phyloP scores from a whole-genome alignment of 352 stramenopile genomes.

The Globisporangium middletonii region DNA sequence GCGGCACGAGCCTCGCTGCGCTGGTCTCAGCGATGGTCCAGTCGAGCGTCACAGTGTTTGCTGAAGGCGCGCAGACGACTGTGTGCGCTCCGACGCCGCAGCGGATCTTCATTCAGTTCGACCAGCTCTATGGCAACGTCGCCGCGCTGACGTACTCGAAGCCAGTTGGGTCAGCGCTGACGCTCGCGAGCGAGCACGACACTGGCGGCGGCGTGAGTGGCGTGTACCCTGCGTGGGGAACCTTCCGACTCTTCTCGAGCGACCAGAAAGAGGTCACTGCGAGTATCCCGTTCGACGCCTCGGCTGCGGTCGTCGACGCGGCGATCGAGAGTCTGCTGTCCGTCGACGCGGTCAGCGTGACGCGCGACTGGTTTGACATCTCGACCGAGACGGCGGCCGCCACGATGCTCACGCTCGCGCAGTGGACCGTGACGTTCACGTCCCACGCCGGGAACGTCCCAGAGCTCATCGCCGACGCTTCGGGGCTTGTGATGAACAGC shows the following conservation, averaged over 20 bases:
- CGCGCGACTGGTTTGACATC: slow-evolving; percentile 61
- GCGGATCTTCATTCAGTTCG: slow-evolving; percentile 80
- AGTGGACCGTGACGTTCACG: slow-evolving; percentile 70
- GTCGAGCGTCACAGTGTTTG: slow-evolving; percentile 31
- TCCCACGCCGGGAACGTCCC: slow-evolving; percentile 47
- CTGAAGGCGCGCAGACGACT: slow-evolving; percentile 34
- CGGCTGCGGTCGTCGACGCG: slow-evolving; percentile 31
- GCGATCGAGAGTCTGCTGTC: slow-evolving; percentile 77
- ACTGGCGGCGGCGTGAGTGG: slow-evolving; percentile 53
- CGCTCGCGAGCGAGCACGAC: slow-evolving; percentile 37
- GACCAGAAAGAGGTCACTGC: slow-evolving; percentile 41
- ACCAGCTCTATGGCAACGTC: slow-evolving; percentile 48
- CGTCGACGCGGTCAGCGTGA: slow-evolving; percentile 78
- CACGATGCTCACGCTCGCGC: slow-evolving; percentile 36
- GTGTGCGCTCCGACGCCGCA: slow-evolving; percentile 38
- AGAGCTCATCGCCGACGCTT: slow-evolving; percentile 36
- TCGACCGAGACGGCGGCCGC: slow-evolving; percentile 28
- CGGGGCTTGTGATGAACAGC: slow-evolving; percentile 28
- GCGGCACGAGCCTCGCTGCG: slow-evolving; percentile 20
- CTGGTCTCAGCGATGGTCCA: slow-evolving; percentile 26
- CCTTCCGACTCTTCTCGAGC: slow-evolving; percentile 60
- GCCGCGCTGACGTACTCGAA: slow-evolving; percentile 34
- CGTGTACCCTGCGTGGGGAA: slow-evolving; percentile 84
- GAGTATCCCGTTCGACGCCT: slow-evolving; percentile 64
- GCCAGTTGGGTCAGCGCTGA: slow-evolving; percentile 24